These are phyloP conservation scores for Antarctomyces pellizariae DNA, from an alignment of 495 filamentous ascomycete genomes.

Conservation along the genomic window DNA sequence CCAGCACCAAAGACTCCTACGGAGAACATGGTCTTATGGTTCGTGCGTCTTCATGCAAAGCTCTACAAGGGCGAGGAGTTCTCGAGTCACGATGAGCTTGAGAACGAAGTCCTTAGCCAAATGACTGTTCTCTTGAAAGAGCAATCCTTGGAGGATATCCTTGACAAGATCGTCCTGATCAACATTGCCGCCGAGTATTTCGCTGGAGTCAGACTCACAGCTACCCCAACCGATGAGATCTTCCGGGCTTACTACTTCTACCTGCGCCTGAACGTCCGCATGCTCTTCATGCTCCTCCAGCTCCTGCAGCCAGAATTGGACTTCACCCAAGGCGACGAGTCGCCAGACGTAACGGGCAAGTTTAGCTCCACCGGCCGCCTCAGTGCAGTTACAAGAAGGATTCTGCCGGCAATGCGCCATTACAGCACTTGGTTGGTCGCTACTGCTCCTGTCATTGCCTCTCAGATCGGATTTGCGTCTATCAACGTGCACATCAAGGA, in stretches of 20 bases:
- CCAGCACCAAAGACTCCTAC: conserved; percentile 13
- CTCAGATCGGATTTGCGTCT: conserved; percentile 28
- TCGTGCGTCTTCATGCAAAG: conserved; percentile 67
- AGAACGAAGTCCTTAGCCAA: conserved; percentile 63
- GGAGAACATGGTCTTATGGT: conserved; percentile 62
- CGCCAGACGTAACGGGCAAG: conserved; percentile 13
- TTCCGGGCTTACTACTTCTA: conserved; percentile 44
- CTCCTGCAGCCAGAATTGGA: conserved; percentile 45
- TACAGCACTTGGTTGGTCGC: conserved; percentile 51
- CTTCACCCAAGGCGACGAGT: conserved; percentile 26
- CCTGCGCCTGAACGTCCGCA: conserved; percentile 60
- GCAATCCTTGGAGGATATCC: conserved; percentile 33
- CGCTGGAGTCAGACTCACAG: conserved; percentile 32
- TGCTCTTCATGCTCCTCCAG: conserved; percentile 53
- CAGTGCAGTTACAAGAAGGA: conserved; percentile 35
- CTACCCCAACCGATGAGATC: conserved; percentile 22
- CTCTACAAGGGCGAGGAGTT: conserved; percentile 52
- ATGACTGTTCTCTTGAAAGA: conserved; percentile 51
- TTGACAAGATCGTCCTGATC: conserved; percentile 62
- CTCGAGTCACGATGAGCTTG: conserved; percentile 55
- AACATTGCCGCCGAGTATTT: conserved; percentile 69
- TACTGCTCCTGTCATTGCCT: conserved; percentile 23
- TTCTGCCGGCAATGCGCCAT: conserved; percentile 44
- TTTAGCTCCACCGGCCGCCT: too few species aligned
- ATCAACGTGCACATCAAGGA: conserved; percentile 36